Evolutionary conservation across 306 rosid genomes (phyloP), one percentile per base, ranked within the genome.

Genomic region (Adenanthera pavonina): DNA sequence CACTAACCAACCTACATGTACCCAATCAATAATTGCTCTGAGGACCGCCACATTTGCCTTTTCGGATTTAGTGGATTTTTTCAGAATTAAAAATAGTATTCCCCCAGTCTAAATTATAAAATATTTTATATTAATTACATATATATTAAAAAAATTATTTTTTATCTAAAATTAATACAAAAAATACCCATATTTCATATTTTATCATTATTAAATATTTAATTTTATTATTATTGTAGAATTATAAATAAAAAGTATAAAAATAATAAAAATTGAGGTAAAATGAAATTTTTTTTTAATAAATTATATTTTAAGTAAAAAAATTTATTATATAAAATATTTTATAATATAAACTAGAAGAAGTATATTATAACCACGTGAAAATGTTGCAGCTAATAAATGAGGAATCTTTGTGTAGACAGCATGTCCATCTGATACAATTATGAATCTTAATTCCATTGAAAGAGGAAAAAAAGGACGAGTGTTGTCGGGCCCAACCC

Each of bases 341-440:
- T 25, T 25, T n/a, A n/a, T n/a, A n/a, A n/a, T n/a, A n/a, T n/a
- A 1, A 1, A 25, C 1, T 25, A 1, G 30, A 25, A 25, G 30
- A 25, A 25, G 1, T 25, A 25, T 61, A 14, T 30, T 19, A 49
- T 25, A 12, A 69, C 16, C 65, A 46, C 75, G 80, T 59, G 80
- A 81, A 82, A 87, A 68, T 62, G 84, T 25, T 16, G 71, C 36
- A 13, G 88, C 73, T 53, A 73, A 25, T 25, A 41, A 19, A 12
- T 12, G 19, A 75, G 59, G 85, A 86, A 78, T 82, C 88, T 84
- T 77, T 38, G 56, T 60, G 41, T 78, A 33, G 69, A 17, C 85
- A 83, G 69, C 81, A 3, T 60, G 41, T 75, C 64, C 38, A 13
- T 65, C 9, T 36, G 47, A 38, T 19, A 19, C 4, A 11, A 17